Base-by-base conservation (phyloP, 768 basidiomycete species). In the Inosperma sp. region DNA sequence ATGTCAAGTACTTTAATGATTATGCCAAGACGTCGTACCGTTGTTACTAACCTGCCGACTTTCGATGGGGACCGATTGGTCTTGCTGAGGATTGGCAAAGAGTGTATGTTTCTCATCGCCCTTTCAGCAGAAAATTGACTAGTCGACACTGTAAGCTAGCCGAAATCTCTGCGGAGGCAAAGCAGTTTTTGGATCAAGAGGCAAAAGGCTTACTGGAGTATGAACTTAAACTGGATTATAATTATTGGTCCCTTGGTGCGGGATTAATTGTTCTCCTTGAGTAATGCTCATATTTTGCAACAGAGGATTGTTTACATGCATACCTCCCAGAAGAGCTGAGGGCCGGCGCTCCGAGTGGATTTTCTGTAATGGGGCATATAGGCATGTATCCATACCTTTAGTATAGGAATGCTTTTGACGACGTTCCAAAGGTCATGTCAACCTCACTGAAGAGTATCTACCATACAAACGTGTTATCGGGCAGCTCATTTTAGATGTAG, bases 401-500 rank as follows among this genome's bases (percentile, higher is more conserved):
- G 16, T 12, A 51, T 7, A n/a, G 16, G 48, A 17, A 16, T 12
- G 40, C 13, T 6, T 34, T 30, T 36, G 29, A 10, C 50, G 14
- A 51, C 12, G 13, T 23, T 10, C 9, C 50, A 9, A 23, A 96
- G 95, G 91, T 0, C 96, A 98, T 64, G 68, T 97, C 44, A 99
- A 99, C 64, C 77, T 99, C 27, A 82, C 86, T 57, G 81, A 85
- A 14, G 88, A 93, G 65, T 98, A 94, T 70, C 65, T 97, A 25
- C 93, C 93, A 2, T 98, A 88, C 71, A 93, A 92, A 64, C 68
- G 88, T 58, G 66, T 93, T 25, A 96, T 99, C 59, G 96, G 94
- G 0, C 86, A 95, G 68, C 78, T 98, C 29, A 81, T 97, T 34
- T 72, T 98, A 33, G 93, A 97, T 67, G 95, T 91, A 59, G 57